Conservation (phyloP, 257 asterid genomes). For the Solanum dulcamara region DNA sequence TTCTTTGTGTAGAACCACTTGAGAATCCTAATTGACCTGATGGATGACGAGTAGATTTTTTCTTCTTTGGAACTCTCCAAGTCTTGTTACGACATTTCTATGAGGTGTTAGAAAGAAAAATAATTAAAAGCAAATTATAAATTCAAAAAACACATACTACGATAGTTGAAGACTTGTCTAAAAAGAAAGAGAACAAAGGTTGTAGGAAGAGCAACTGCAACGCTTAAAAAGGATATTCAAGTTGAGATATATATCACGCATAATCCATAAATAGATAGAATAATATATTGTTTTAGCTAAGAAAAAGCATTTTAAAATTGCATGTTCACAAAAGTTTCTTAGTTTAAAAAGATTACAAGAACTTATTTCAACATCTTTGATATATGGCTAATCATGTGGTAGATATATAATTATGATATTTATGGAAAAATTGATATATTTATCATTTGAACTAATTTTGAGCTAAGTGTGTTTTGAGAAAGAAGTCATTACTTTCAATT, state of each 20-base stretch:
- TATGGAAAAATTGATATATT: not conserved
- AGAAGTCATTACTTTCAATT: not conserved
- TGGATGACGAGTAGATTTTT: not conserved
- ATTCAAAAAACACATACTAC: no score
- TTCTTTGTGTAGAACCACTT: not conserved
- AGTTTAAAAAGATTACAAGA: not conserved
- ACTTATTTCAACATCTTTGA: not conserved
- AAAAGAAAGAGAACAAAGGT: not conserved
- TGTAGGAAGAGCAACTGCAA: not conserved
- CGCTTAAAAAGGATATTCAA: not conserved
- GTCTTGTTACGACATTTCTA: conserved; percentile 21
- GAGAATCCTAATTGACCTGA: not conserved
- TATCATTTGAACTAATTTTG: not conserved
- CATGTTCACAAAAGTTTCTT: not conserved
- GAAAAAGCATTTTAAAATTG: not conserved
- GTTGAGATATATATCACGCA: no score
- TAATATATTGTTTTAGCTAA: not conserved
- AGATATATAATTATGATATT: not conserved
- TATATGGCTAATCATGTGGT: not conserved
- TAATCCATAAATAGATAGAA: not conserved
- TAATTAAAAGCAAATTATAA: not conserved
- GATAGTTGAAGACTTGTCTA: not conserved
- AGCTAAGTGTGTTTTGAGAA: not conserved
- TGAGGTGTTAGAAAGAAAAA: not conserved
- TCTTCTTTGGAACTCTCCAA: conserved; percentile 9